A percentile compares a stretch with the other conserved stretches of the same genome.
Conservation (phyloP, 805 yeast genomes). For the Metschnikowia lachancei region DNA sequence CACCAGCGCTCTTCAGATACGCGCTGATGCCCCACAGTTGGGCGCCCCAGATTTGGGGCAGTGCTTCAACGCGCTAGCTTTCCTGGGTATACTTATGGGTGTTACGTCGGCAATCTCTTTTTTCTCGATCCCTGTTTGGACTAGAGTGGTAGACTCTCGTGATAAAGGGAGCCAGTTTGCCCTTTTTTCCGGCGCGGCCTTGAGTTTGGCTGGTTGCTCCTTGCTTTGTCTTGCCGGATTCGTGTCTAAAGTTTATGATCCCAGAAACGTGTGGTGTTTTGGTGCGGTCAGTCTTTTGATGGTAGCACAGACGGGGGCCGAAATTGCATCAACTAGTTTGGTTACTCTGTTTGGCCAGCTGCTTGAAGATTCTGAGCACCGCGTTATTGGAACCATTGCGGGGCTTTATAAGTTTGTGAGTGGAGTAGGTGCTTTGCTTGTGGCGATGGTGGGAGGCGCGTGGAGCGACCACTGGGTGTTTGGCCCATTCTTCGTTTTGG, state of each 20-base stretch:
- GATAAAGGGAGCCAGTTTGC: conserved; percentile 29
- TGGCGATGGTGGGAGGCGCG: conserved; percentile 62
- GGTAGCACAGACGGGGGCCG: conserved; percentile 57
- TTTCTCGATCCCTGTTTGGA: conserved; percentile 61
- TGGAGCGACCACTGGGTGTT: conserved; percentile 56
- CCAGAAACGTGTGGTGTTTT: conserved; percentile 36
- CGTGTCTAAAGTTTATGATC: conserved; percentile 28
- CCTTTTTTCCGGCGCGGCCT: conserved; percentile 36
- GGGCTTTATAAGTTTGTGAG: conserved; percentile 70
- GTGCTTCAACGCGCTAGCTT: conserved; percentile 62
- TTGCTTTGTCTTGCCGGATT: conserved; percentile 25
- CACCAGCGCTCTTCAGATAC: neutral
- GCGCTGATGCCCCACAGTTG: conserved; percentile 25
- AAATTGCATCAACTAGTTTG: conserved; percentile 63
- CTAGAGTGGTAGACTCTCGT: conserved; percentile 48
- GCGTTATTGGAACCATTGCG: conserved; percentile 61
- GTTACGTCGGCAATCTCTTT: conserved; percentile 56
- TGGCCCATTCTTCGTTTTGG: conserved; percentile 58
- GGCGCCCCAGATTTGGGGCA: conserved; percentile 29
- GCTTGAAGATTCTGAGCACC: conserved; percentile 28
- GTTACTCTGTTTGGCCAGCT: conserved; percentile 28
- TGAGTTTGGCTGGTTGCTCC: conserved; percentile 46
- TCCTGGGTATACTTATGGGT: conserved; percentile 70
- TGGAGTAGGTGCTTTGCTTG: conserved; percentile 60
- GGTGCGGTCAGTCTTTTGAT: conserved; percentile 48